Base-by-base conservation (phyloP, 345 rosid species). In the Sisymbrium altissimum region DNA sequence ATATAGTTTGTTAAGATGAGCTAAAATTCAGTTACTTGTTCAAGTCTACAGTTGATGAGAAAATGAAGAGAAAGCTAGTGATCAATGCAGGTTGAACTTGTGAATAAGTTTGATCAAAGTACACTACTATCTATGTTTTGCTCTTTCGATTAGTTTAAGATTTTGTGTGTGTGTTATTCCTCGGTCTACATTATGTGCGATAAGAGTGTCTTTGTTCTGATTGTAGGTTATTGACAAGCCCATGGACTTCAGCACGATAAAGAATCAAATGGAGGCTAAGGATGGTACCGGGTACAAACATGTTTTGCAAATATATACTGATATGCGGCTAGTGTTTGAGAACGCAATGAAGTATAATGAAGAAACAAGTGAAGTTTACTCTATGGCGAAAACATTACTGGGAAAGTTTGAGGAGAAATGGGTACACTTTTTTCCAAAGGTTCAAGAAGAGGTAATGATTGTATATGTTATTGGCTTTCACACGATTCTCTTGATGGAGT, bases 281-380 rank as follows among this genome's bases (percentile, higher is more conserved):
- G 90, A 88, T 75, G 91, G 88, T 73, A 77, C 86, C 9, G 91
- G 96, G 30, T 94, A 94, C 77, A 89, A 81, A 82, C 86, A 88
- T 81, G 91, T 91, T 45, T 70, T 88, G 73, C 96, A 88, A 73
- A 85, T 91, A 62, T 86, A 83, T 75, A 83, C 92, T 40, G 97
- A 94, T 81, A 89, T 94, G 82, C 86, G 90, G 38, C 78, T 91
- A 63, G 87, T 91, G 64, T 91, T 94, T 74, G 87, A 86, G 80
- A 94, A 94, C 69, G 98, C 98, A n/a, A 94, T 91, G 97, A 86
- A 86, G 29, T 94, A 94, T 71, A 94, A 94, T 55, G 90, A 84
- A 65, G 90, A 91, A 68, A 71, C 74, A 56, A 85, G 87, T 78
- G 87, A 87, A 56, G 95, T 86, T 66, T 83, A 88, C 78, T 73